Evolutionary conservation across 2,329 filamentous ascomycete genomes (phyloP).

Genomic region (Aspergillus phoenicis): DNA sequence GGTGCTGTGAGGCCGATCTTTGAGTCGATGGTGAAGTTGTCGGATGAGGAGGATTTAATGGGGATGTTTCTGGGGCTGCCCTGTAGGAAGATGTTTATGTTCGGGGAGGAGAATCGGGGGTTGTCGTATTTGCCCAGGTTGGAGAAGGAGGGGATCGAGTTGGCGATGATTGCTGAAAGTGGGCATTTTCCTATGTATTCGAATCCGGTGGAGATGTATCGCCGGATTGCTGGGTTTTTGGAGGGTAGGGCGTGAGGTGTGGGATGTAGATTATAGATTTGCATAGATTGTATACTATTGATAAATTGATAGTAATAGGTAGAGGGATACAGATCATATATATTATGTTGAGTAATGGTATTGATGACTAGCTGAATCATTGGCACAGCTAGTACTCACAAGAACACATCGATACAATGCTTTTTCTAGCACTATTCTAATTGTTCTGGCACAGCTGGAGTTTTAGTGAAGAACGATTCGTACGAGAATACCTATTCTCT

Average conservation of each 20-base stretch:
- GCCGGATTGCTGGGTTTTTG: slow-evolving; percentile 23
- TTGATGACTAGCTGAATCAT: no score
- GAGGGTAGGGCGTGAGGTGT: not conserved
- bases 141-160: slow-evolving; percentile 19
- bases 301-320: no score
- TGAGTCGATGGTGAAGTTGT: slow-evolving; percentile 28
- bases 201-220: slow-evolving; percentile 31
- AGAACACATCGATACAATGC: no score
- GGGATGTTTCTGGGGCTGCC: slow-evolving; percentile 20
- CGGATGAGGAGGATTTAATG: slow-evolving; percentile 24
- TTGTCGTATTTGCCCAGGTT: slow-evolving; percentile 26
- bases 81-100: slow-evolving; percentile 28
- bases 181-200: slow-evolving; percentile 34
- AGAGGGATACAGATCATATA: no score
- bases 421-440: no score
- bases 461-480: no score
- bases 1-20: slow-evolving; percentile 26
- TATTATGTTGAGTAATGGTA: no score
- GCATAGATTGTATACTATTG: no score
- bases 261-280: not conserved
- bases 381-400: no score
- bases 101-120: slow-evolving; percentile 23
- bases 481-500: no score
- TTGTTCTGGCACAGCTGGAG: no score
- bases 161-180: slow-evolving; percentile 25